Evolutionary conservation across 1,139 yeast genomes (phyloP).

Genomic region (Yamadazyma sp.): DNA sequence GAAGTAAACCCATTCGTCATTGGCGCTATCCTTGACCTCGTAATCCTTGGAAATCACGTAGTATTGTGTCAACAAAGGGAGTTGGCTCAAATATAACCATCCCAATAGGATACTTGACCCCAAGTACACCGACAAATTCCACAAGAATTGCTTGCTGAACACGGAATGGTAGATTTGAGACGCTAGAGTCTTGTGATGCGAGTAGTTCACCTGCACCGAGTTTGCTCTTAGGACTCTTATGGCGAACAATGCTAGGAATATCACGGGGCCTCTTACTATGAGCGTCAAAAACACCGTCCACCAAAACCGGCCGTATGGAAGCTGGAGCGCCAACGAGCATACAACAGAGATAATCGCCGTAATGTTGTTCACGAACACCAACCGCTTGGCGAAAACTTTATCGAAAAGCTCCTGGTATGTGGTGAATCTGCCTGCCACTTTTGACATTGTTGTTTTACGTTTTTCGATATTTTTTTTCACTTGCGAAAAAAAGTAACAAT

Average conservation of each 20-base stretch:
- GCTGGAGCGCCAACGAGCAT: slow-evolving; percentile 23
- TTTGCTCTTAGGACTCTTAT: slow-evolving; percentile 51
- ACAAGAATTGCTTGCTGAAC: slow-evolving; percentile 39
- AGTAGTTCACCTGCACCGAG: slow-evolving; percentile 51
- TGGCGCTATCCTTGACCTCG: slow-evolving; percentile 54
- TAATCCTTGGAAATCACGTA: slow-evolving; percentile 46
- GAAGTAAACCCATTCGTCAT: slow-evolving; percentile 61
- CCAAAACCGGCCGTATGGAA: slow-evolving; percentile 34
- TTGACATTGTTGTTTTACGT: slow-evolving; percentile 4
- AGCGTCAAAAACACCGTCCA: slow-evolving; percentile 27
- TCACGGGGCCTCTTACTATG: slow-evolving; percentile 30
- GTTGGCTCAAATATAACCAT: slow-evolving; percentile 30
- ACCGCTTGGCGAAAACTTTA: slow-evolving; percentile 35
- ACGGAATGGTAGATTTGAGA: slow-evolving; percentile 49
- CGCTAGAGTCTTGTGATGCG: slow-evolving; percentile 50
- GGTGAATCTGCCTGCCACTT: slow-evolving; percentile 8
- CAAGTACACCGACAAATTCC: slow-evolving; percentile 34
- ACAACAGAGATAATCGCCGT: slow-evolving; percentile 27
- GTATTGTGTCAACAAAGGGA: slow-evolving; percentile 28
- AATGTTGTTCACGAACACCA: slow-evolving; percentile 37
- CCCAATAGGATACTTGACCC: slow-evolving; percentile 36
- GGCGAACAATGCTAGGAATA: slow-evolving; percentile 30
- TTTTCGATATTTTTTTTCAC: not conserved
- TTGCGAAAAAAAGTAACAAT: no score
- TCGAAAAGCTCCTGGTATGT: slow-evolving; percentile 24